Evolutionary conservation across 2,329 filamentous ascomycete genomes (phyloP).

Genomic region (Penicillium sp.): DNA sequence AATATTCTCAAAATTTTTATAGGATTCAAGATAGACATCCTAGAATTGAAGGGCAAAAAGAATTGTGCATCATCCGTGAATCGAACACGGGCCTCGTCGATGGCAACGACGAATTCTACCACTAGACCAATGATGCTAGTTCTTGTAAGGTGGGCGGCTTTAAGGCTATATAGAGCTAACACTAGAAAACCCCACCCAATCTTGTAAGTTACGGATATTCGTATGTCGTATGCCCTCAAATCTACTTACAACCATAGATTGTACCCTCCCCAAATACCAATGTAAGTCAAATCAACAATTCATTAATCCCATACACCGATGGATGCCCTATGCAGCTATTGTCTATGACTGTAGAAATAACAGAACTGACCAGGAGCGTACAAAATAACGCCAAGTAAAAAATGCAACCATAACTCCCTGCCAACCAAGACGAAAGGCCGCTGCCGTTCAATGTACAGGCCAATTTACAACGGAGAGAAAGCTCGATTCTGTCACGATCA

Average conservation of each 20-base stretch:
- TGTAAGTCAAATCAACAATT: constrained; percentile 7
- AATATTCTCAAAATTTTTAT: too few relatives aligned
- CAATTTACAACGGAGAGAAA: constrained; percentile 3
- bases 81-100: constrained; percentile 50
- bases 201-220: too few relatives aligned
- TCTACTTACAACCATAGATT: not conserved
- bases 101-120: constrained; percentile 49
- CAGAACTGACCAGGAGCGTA: constrained; percentile 11
- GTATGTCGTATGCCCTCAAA: too few relatives aligned
- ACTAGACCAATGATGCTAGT: constrained; percentile 47
- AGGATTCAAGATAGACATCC: too few relatives aligned
- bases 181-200: too few relatives aligned
- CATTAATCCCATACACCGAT: constrained; percentile 16
- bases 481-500: not conserved
- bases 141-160: not conserved
- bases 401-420: constrained; percentile 10
- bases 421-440: not conserved
- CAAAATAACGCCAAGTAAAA: constrained; percentile 14
- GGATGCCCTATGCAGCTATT: constrained; percentile 18
- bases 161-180: not conserved
- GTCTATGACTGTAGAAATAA: constrained; percentile 10
- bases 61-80: constrained; percentile 42
- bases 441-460: constrained; percentile 9
- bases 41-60: too few relatives aligned
- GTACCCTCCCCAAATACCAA: not conserved